Evolutionary conservation across 768 basidiomycete genomes (phyloP).

Genomic region (Suillus discolor): DNA sequence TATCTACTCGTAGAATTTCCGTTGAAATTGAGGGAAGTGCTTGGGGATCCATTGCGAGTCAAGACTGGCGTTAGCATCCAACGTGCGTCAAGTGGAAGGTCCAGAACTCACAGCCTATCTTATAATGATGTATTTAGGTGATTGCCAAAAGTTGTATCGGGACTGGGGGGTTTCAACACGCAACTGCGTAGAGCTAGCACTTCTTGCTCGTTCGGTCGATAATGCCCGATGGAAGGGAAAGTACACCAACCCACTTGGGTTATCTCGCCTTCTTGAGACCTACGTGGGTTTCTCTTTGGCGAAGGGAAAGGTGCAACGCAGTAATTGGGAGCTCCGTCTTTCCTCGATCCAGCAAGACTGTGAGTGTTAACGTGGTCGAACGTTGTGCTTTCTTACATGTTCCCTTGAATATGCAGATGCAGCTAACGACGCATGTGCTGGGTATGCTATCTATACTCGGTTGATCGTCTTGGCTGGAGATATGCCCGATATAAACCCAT

Average conservation of each 20-base stretch:
- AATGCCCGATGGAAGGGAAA: slow-evolving; percentile 73
- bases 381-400: slow-evolving; percentile 1
- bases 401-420: slow-evolving; percentile 50
- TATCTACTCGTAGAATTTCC: slow-evolving; percentile 51
- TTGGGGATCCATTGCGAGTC: slow-evolving; percentile 52
- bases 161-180: slow-evolving; percentile 42
- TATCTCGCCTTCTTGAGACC: slow-evolving; percentile 63
- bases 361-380: slow-evolving; percentile 35
- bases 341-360: slow-evolving; percentile 56
- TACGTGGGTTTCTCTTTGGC: slow-evolving; percentile 55
- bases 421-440: slow-evolving; percentile 71
- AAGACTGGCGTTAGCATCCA: slow-evolving; percentile 81
- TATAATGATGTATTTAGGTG: slow-evolving; percentile 45
- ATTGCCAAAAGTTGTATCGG: slow-evolving; percentile 64
- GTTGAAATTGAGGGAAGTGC: slow-evolving; percentile 47
- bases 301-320: slow-evolving; percentile 64
- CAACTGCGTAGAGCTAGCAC: slow-evolving; percentile 68
- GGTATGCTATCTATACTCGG: slow-evolving; percentile 51
- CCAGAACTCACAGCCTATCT: slow-evolving; percentile 1
- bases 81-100: slow-evolving; percentile 39
- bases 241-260: slow-evolving; percentile 60
- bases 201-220: slow-evolving; percentile 72
- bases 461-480: slow-evolving; percentile 45
- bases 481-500: slow-evolving; percentile 34
- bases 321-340: slow-evolving; percentile 69